These are phyloP conservation scores for Boletus pseudopeckii DNA, from an alignment of 768 basidiomycete species.

Conservation along the genomic window DNA sequence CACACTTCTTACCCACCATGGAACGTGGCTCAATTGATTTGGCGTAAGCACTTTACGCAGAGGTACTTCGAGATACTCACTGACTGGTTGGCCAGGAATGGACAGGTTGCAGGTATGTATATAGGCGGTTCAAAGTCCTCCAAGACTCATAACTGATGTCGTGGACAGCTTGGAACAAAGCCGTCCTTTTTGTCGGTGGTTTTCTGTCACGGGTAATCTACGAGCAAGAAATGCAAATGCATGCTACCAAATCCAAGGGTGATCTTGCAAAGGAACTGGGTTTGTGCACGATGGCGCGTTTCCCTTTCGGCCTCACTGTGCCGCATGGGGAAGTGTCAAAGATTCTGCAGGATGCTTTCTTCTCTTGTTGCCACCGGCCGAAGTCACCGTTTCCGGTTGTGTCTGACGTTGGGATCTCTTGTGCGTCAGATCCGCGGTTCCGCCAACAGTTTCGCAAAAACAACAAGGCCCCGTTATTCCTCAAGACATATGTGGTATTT, in stretches of 20 bases:
- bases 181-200: conserved; percentile 80
- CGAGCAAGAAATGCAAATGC: conserved; percentile 75
- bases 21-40: conserved; percentile 91
- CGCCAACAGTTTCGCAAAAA: conserved; percentile 10
- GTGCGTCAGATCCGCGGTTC: background rate
- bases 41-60: conserved; percentile 46
- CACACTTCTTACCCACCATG: conserved; percentile 91
- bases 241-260: background rate
- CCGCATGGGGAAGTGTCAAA: conserved; percentile 30
- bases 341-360: conserved; percentile 15
- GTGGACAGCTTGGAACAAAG: conserved; percentile 78
- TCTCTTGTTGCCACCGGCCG: background rate
- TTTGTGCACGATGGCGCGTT: conserved; percentile 78
- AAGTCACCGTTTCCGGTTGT: conserved; percentile 16
- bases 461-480: conserved; percentile 1
- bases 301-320: conserved; percentile 47
- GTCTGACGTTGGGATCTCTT: conserved; percentile 6
- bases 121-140: background rate
- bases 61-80: background rate
- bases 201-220: conserved; percentile 79
- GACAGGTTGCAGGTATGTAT: conserved; percentile 69
- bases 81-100: conserved; percentile 52
- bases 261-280: conserved; percentile 28
- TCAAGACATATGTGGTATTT: conserved; percentile 4
- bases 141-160: background rate